phyloP scores from a whole-genome alignment of 1,139 yeast species.

The Pichia sp. region DNA sequence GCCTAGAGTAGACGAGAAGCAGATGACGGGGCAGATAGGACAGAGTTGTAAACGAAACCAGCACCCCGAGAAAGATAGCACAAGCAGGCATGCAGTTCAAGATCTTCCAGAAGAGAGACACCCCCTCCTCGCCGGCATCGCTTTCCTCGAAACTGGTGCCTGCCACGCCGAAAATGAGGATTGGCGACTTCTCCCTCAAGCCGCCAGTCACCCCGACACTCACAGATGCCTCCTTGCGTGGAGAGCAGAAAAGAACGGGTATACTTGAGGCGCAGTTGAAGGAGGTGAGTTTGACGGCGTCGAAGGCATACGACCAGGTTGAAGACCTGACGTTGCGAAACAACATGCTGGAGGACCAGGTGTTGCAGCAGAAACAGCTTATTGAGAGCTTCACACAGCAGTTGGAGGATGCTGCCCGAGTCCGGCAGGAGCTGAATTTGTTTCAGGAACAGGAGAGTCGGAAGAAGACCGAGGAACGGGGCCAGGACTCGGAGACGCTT shows the following conservation, averaged over 20 bases:
- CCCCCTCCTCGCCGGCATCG: background rate
- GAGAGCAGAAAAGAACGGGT: slow-evolving; percentile 32
- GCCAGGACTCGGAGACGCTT: slow-evolving; percentile 1
- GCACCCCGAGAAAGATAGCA: background rate
- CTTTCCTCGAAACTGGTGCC: slow-evolving; percentile 9
- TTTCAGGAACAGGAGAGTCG: slow-evolving; percentile 8
- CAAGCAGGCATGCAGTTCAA: slow-evolving; percentile 9
- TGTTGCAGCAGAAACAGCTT: slow-evolving; percentile 21
- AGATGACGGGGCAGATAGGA: background rate
- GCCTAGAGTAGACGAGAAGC: too few relatives aligned
- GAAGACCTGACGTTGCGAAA: slow-evolving; percentile 19
- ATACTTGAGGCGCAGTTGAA: slow-evolving; percentile 21
- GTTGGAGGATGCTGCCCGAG: slow-evolving; percentile 15
- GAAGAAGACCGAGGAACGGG: background rate
- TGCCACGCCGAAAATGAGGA: slow-evolving; percentile 11
- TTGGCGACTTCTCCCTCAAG: slow-evolving; percentile 7
- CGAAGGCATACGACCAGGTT: slow-evolving; percentile 23
- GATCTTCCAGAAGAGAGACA: slow-evolving; percentile 12
- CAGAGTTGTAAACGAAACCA: background rate
- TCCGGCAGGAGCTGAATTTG: slow-evolving; percentile 9
- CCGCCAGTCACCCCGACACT: slow-evolving; percentile 20
- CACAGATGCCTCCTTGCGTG: slow-evolving; percentile 20
- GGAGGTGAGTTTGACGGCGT: slow-evolving; percentile 23
- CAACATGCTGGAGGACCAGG: slow-evolving; percentile 23
- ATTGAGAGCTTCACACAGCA: slow-evolving; percentile 18